Evolutionary conservation across 116 monocot species (phyloP), one percentile per base, ranked within the genome.

Genomic region (Posidonia oceanica): DNA sequence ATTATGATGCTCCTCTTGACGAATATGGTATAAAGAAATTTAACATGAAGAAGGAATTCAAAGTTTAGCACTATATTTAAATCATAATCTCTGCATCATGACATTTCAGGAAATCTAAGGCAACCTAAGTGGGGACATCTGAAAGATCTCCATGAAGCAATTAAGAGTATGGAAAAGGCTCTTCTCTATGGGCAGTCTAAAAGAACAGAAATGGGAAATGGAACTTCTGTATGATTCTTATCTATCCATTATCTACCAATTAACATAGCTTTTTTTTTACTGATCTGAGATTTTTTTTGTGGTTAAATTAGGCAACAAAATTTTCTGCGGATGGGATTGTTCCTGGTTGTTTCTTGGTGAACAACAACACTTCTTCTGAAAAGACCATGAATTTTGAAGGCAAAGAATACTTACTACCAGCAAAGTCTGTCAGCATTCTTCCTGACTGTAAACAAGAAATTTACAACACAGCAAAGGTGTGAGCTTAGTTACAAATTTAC

Each of bases 1-100:
- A 90, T 67, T 90, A 84, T 23, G 90, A 90, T 80, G 90, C 90
- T 68, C 90, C 90, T 69, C 77, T 90, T 7, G 86, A 90, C 75
- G 90, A 90, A 76, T 86, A 86, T 55, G 88, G 88, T 88, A 81
- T 37, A 15, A 0, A 4, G 23, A 20, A 56, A 10, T 56, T 56
- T 39, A 69, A 69, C 11, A 39, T 20, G 20, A 58, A 58, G 5
- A 4, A 58, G 12, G 5, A 58, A 15, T 17, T 58, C 58, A 58
- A 58, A 18, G 17, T 58, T 58, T 20, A 18, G 21, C 21, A 58
- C 58, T 58, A 20, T 4, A 21, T 18, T 58, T 18, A n/a, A 14
- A 3, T 5, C 58, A 58, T 58, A 21, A 5, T 58, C 3, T 18
- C 18, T 58, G 17, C 29, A 29, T 29, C 29, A 29, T 29, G 29